Evolutionary conservation across 2,329 filamentous ascomycete genomes (phyloP).

Genomic region (Beauveria caledonica): DNA sequence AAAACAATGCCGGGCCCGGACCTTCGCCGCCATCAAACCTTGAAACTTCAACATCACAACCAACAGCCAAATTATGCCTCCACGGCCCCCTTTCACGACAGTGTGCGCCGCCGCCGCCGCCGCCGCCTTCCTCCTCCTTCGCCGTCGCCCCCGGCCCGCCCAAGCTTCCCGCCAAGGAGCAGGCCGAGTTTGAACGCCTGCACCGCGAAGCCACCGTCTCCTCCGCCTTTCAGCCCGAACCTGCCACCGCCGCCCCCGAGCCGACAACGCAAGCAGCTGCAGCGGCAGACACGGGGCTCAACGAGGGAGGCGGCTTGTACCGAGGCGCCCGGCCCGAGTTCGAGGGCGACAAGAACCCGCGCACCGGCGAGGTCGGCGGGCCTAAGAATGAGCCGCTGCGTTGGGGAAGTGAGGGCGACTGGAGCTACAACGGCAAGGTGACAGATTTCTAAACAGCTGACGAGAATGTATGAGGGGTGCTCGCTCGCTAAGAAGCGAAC

Average conservation of each 20-base stretch:
- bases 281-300: constrained; percentile 26
- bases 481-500: too few species aligned
- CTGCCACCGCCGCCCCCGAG: constrained; percentile 17
- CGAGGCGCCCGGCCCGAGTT: constrained; percentile 84
- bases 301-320: constrained; percentile 58
- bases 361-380: constrained; percentile 90
- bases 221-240: constrained; percentile 30
- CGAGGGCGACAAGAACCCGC: constrained; percentile 82
- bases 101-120: too few species aligned
- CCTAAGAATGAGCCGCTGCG: constrained; percentile 94
- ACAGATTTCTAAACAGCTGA: constrained; percentile 63
- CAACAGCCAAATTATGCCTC: too few species aligned
- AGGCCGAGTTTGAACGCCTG: constrained; percentile 83
- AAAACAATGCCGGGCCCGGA: too few species aligned
- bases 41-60: too few species aligned
- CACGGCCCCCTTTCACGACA: too few species aligned
- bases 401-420: constrained; percentile 70
- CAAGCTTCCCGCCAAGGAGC: constrained; percentile 77
- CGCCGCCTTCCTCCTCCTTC: too few species aligned
- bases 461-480: too few species aligned
- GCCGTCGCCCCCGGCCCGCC: constrained; percentile 59
- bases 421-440: constrained; percentile 91
- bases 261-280: too few species aligned
- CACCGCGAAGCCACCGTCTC: constrained; percentile 53
- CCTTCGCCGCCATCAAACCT: too few species aligned